Evolutionary conservation across 1,139 yeast genomes (phyloP), one percentile per base, ranked within the genome.

Genomic region (Geotrichum australiense): DNA sequence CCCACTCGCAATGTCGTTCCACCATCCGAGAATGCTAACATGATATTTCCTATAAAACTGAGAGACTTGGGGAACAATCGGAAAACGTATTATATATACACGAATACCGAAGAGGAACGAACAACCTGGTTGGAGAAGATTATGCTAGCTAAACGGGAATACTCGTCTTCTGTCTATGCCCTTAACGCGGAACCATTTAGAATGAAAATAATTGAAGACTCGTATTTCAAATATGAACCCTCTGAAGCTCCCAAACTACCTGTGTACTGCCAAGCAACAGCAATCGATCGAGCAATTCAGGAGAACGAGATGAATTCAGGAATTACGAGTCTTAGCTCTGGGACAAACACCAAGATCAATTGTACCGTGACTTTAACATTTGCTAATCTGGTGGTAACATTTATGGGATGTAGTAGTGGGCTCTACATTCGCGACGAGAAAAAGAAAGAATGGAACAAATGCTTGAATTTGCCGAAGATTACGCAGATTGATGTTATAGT

Each of bases 171-270:
- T 23, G 68, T 70, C 19, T 59, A 53, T 40, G 56, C 66, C 6
- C 57, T 65, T 18, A 66, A 62, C 22, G 59, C 70, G 0, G 83
- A 75, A 47, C 81, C 86, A 0, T 80, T 79, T 54, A 55, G 65
- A 7, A 57, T 82, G 19, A 62, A 65, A 25, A 67, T 75, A 10
- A 57, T 85, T 8, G 68, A 83, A 6, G 80, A 78, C 50, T 68
- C 74, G 23, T 72, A 72, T 42, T 84, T 84, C 62, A 81, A 78
- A 1, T 83, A 81, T 57, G 83, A 78, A 16, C 70, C 67, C 5
- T 61, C 68, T 7, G 72, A 69, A 39, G 67, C 71, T n/a, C 74
- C 83, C 0, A 77, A 75, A 49, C 58, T 82, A 34, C 87, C 83
- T 2, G 65, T 79, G 1, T 72, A 77, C 43, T 71, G 80, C 0